Conservation (phyloP, 1,284 basidiomycete genomes). For the Heliocybe sulcata region DNA sequence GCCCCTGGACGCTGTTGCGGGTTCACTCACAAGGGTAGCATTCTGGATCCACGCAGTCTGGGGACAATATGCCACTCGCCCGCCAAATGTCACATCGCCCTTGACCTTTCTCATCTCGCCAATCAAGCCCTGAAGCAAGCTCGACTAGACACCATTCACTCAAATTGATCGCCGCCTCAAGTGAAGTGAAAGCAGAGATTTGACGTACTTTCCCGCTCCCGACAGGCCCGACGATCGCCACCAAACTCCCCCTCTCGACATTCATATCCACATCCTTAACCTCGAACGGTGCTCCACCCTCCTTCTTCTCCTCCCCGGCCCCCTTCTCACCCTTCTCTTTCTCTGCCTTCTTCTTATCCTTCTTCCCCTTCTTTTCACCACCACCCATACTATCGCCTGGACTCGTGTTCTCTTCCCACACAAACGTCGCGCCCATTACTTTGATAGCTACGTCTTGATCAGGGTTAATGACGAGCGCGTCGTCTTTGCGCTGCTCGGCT, state of each 20-base stretch:
- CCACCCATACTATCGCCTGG: conserved; percentile 16
- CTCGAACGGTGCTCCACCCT: conserved; percentile 31
- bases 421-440: conserved; percentile 51
- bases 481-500: conserved; percentile 44
- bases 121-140: conserved; percentile 62
- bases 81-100: conserved; percentile 58
- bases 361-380: conserved; percentile 13
- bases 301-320: conserved; percentile 6
- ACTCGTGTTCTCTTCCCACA: conserved; percentile 44
- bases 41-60: conserved; percentile 91
- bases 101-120: conserved; percentile 62
- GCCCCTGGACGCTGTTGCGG: neutral
- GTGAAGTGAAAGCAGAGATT: conserved; percentile 7
- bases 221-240: conserved; percentile 63
- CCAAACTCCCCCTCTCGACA: conserved; percentile 51
- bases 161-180: neutral
- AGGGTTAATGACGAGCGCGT: conserved; percentile 35
- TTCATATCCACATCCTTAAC: conserved; percentile 45
- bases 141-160: conserved; percentile 36
- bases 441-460: conserved; percentile 41
- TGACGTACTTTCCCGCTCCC: conserved; percentile 39
- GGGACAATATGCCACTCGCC: conserved; percentile 74
- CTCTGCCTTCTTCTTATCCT: conserved; percentile 14
- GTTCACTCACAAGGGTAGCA: conserved; percentile 50
- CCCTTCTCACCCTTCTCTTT: conserved; percentile 11